A percentile compares a stretch with the other conserved stretches of the same genome.
Conservation (phyloP, 148 eudicot genomes). For the Tetragonia tetragonoides region DNA sequence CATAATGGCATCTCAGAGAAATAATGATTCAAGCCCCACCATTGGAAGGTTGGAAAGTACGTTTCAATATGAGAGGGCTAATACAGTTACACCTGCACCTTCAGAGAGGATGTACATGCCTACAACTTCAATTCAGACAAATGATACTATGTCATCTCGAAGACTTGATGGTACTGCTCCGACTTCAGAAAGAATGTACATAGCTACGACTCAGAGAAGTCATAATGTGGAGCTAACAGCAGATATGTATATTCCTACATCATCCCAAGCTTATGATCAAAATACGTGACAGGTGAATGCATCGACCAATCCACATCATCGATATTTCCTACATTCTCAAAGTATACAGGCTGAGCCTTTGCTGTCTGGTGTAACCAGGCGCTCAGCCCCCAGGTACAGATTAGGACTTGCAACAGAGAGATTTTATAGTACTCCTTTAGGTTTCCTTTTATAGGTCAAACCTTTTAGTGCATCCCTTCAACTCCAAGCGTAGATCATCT, state of each 20-base stretch:
- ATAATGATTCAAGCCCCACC: neutral
- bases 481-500: too few relatives aligned
- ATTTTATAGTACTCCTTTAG: too few relatives aligned
- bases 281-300: neutral
- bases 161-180: constrained; percentile 2
- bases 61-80: constrained; percentile 3
- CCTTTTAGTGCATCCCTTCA: too few relatives aligned
- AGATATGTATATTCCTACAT: neutral
- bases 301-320: neutral
- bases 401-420: neutral
- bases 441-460: too few relatives aligned
- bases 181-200: neutral
- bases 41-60: neutral
- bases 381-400: neutral
- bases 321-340: neutral
- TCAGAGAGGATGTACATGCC: neutral
- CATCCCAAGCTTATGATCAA: constrained; percentile 5
- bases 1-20: neutral
- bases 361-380: neutral
- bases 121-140: neutral
- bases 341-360: neutral
- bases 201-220: neutral
- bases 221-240: neutral
- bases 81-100: constrained; percentile 1
- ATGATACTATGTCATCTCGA: neutral